Evolutionary conservation across 2,329 filamentous ascomycete genomes (phyloP), one percentile per base, ranked within the genome.

Genomic region (Balansia obtecta): DNA sequence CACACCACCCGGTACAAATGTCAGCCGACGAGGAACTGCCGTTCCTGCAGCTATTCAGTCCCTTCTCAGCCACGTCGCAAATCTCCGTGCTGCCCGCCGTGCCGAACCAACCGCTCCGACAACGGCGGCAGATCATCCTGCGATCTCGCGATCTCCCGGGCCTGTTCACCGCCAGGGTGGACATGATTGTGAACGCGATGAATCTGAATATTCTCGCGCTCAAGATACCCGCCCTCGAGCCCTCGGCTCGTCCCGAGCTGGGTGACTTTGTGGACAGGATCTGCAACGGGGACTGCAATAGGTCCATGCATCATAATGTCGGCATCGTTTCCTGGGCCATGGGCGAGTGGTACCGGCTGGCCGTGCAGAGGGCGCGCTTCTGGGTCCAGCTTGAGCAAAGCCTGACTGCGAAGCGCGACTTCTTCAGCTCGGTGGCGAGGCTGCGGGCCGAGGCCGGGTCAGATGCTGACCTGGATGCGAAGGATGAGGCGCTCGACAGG

Each of bases 31-130:
- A 89, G 53, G 79, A 85, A 46, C 66, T 85, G 2, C 80, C 83
- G 0, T 88, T 84, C 55, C 71, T 90, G 0, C 77, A 84, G 44
- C 72, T 84, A 9, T 88, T 93, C 58, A 85, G 80, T 0, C 79
- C 84, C 0, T 73, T 93, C 13, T 71, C 70, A 0, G 81, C 86
- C 51, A 72, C 72, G 0, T 83, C 80, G 0, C 72, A 67, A 0
- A 68, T 80, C 13, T 65, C 70, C 0, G 63, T 76, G 0, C 58
- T 78, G 2, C 71, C 75, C 0, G 42, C 62, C 7, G 53, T 58
- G 2, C 58, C 56, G 0, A 57, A 62, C 1, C 50, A 66, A 7
- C 66, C 70, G 0, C 53, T 74, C 0, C 61, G 75, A 33, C 79
- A 82, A 51, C 70, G 70, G 2, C 80, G 85, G 57, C 63, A 67